A percentile compares a stretch with the other conserved stretches of the same genome.
phyloP scores from a whole-genome alignment of 441 rosid species.

The Mallotus repandus region DNA sequence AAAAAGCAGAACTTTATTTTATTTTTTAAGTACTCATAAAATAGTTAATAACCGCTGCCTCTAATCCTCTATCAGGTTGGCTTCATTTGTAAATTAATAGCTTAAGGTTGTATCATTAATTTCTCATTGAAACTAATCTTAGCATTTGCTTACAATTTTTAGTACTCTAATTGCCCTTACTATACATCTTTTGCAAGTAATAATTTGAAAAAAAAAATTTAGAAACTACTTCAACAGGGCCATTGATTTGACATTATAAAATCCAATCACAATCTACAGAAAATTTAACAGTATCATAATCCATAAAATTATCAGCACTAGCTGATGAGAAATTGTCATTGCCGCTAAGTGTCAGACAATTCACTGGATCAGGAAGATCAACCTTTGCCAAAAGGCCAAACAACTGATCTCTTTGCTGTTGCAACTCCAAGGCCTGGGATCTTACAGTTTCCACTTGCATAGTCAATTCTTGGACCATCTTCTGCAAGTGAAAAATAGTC shows the following conservation, averaged over 20 bases:
- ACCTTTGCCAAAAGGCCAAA: slow-evolving; percentile 24
- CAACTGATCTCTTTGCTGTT: slow-evolving; percentile 29
- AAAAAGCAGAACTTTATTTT: too few relatives aligned
- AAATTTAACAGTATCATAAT: slow-evolving; percentile 20
- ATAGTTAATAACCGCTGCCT: too few relatives aligned
- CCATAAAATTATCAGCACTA: neutral
- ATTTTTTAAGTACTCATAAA: too few relatives aligned
- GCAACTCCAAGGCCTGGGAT: slow-evolving; percentile 23
- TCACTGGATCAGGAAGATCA: slow-evolving; percentile 9
- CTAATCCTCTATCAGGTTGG: too few relatives aligned
- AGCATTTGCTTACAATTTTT: too few relatives aligned
- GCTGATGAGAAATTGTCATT: slow-evolving; percentile 2
- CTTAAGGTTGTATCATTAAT: too few relatives aligned
- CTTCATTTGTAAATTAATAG: too few relatives aligned
- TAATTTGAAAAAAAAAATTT: too few relatives aligned
- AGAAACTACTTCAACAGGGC: neutral
- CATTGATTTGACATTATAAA: neutral
- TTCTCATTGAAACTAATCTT: too few relatives aligned
- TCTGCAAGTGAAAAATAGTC: slow-evolving; percentile 35
- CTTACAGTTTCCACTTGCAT: slow-evolving; percentile 26
- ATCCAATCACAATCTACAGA: slow-evolving; percentile 24
- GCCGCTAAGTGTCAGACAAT: slow-evolving; percentile 2
- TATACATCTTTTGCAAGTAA: too few relatives aligned
- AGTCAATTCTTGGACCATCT: slow-evolving; percentile 33
- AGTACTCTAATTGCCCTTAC: too few relatives aligned